phyloP scores from a whole-genome alignment of 2,329 filamentous ascomycete genomes.

The Albifimbria verrucaria region DNA sequence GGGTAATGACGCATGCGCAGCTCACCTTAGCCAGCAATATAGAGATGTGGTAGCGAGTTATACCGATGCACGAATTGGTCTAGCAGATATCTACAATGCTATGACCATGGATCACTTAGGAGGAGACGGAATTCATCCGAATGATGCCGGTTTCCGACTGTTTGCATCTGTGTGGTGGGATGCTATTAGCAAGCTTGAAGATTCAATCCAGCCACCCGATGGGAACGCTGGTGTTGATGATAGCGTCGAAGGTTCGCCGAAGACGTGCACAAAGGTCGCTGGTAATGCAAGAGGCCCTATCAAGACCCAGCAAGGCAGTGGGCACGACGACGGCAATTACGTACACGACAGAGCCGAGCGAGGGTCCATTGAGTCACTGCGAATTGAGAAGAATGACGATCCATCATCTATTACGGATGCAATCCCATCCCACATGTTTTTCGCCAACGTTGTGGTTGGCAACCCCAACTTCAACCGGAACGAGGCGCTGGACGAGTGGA shows the following conservation, averaged over 20 bases:
- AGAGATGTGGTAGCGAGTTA: constrained; percentile 13
- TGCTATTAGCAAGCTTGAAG: constrained; percentile 14
- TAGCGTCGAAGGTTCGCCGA: not conserved
- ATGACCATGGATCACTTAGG: no score
- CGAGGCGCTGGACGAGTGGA: constrained; percentile 2
- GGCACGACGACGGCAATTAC: constrained; percentile 14
- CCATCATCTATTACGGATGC: constrained; percentile 3
- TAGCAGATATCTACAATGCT: constrained; percentile 10
- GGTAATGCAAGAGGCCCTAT: constrained; percentile 7
- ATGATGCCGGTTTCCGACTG: constrained; percentile 30
- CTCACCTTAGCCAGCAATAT: constrained; percentile 28
- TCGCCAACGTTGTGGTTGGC: constrained; percentile 4
- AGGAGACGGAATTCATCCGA: constrained; percentile 31
- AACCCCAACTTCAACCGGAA: not conserved
- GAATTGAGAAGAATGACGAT: constrained; percentile 11
- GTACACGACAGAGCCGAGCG: constrained; percentile 5
- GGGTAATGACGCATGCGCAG: constrained; percentile 20
- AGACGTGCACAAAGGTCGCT: constrained; percentile 5
- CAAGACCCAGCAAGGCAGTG: constrained; percentile 9
- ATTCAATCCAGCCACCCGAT: not conserved
- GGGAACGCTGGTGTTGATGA: not conserved
- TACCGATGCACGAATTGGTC: constrained; percentile 6
- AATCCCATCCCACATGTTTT: constrained; percentile 5
- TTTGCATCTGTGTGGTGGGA: constrained; percentile 32
- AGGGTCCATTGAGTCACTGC: constrained; percentile 1